Base-by-base conservation (phyloP, 441 rosid genomes). In the Adansonia grandidieri region DNA sequence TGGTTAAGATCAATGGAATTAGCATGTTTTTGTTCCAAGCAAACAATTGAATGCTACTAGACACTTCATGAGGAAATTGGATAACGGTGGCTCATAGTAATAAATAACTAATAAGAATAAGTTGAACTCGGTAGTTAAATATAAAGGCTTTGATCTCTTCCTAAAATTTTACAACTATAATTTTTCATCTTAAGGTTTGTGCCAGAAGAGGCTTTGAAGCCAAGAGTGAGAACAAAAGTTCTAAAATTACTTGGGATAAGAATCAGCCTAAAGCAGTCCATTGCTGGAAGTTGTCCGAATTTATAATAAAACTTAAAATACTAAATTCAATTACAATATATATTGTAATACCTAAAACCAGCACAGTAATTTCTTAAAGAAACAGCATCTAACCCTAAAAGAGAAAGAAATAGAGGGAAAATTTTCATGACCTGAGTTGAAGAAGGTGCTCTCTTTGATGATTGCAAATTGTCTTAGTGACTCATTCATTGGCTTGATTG, bases 371-470 rank as follows among this genome's bases (percentile, higher is more conserved):
- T 37, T 62, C 44, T 44, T 28, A 28, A 61, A 11, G n/a, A 61
- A 61, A 61, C 42, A 63, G 19, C 17, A 63, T 63, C 45, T 14
- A 63, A 63, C 4, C 45, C 15, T 17, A 42, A 42, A 44, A 67
- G 53, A 9, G 28, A 44, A 44, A 6, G 47, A 44, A 44, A 44
- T 44, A 44, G 47, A 44, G 6, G 9, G 47, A 44, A 44, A 67
- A 17, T 44, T 37, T 44, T 64, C 48, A 37, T 2, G 69, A 64
- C 48, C 69, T 48, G 63, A 15, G 58, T 22, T 13, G 60, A 24
- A 70, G 60, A 24, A 70, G 47, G 13, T 51, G 45, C 62, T 53
- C 5, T 48, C 42, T 47, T 69, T 47, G 72, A 45, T 69, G 73
- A 69, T 22, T 13, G 6, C 10, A 24, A 14, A 28, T 6, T 53